Conservation (phyloP, 768 basidiomycete genomes). For the Trametes meyenii region DNA sequence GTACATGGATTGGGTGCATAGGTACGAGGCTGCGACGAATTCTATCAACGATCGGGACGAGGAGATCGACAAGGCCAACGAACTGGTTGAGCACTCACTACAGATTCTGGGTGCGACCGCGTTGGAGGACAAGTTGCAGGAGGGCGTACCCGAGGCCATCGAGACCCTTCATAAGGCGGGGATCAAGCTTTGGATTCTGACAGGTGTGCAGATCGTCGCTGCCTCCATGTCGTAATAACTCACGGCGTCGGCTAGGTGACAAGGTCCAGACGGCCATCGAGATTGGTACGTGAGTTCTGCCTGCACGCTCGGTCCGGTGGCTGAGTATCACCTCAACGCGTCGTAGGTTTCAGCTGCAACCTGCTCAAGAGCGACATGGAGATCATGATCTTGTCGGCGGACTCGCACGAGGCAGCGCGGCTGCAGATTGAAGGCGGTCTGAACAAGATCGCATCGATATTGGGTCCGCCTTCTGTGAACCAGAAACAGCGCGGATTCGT, state of each 20-base stretch:
- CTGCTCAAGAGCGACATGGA: constrained; percentile 94
- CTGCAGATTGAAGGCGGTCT: constrained; percentile 89
- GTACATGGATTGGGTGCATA: constrained; percentile 76
- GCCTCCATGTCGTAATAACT: constrained; percentile 10
- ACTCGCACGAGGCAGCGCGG: constrained; percentile 71
- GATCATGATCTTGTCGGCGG: constrained; percentile 94
- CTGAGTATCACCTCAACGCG: not conserved
- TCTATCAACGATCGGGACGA: constrained; percentile 83
- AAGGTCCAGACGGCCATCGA: constrained; percentile 99
- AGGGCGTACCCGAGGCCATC: constrained; percentile 96
- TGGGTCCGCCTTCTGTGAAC: constrained; percentile 73
- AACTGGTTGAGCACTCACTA: constrained; percentile 79
- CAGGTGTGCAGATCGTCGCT: constrained; percentile 52
- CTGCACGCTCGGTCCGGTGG: too few relatives aligned
- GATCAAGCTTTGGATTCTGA: constrained; percentile 98
- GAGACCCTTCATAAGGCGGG: constrained; percentile 89
- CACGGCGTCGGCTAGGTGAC: constrained; percentile 58
- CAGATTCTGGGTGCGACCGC: constrained; percentile 93
- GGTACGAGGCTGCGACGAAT: constrained; percentile 81
- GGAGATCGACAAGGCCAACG: constrained; percentile 87
- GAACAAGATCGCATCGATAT: constrained; percentile 90
- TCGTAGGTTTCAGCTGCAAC: constrained; percentile 83
- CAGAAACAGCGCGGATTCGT: constrained; percentile 67
- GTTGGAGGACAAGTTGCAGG: constrained; percentile 95
- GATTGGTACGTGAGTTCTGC: constrained; percentile 55